These are phyloP conservation scores for Dendrobium huoshanense DNA, from an alignment of 106 monocot genomes.

Conservation along the genomic window DNA sequence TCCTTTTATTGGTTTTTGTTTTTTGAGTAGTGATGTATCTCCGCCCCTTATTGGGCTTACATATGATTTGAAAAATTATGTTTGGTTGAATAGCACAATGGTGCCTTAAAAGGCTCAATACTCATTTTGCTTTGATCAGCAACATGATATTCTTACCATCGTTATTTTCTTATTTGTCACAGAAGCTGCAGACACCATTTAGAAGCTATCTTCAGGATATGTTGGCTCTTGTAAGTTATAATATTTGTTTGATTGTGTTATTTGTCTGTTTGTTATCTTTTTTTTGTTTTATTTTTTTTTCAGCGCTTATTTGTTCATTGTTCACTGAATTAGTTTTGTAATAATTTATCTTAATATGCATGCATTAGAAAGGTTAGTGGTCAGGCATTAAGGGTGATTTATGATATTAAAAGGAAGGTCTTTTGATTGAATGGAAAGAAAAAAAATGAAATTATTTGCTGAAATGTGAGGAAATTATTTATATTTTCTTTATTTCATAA, in stretches of 20 bases:
- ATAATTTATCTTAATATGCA: too few relatives aligned
- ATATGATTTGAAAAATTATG: background rate
- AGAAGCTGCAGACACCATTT: slow-evolving; percentile 43
- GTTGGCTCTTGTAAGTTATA: slow-evolving; percentile 37
- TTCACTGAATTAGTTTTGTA: too few relatives aligned
- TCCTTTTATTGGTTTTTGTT: background rate
- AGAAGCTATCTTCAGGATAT: slow-evolving; percentile 47
- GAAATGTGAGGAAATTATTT: too few relatives aligned
- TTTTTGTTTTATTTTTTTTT: too few relatives aligned
- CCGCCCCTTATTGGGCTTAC: background rate
- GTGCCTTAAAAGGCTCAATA: background rate
- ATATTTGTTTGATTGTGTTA: background rate
- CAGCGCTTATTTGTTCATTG: too few relatives aligned
- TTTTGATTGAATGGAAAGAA: too few relatives aligned
- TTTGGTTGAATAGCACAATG: too few relatives aligned
- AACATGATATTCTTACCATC: background rate
- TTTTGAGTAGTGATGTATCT: background rate
- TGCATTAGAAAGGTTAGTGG: too few relatives aligned
- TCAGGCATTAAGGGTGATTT: too few relatives aligned
- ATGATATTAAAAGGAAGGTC: too few relatives aligned
- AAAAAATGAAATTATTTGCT: too few relatives aligned
- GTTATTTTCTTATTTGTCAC: slow-evolving; percentile 8
- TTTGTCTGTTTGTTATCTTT: background rate
- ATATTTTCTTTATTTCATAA: too few relatives aligned
- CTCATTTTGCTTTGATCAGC: background rate